These are phyloP conservation scores for Handroanthus guayacan DNA, from an alignment of 257 asterid genomes.

Conservation along the genomic window DNA sequence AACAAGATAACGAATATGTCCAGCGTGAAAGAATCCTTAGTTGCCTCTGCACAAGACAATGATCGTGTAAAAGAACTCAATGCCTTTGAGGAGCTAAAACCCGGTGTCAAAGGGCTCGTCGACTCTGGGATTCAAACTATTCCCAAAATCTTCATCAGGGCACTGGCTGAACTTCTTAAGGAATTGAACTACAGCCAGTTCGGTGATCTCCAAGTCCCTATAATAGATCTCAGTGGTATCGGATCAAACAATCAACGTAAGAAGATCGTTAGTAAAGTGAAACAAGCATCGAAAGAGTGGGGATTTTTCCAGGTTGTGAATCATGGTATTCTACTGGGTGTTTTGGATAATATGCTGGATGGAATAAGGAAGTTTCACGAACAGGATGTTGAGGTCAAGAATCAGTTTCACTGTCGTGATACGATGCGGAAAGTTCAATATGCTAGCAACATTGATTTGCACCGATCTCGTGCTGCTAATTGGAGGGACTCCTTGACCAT, in stretches of 20 bases:
- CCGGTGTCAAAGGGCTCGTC: slow-evolving; percentile 59
- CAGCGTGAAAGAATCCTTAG: slow-evolving; percentile 23
- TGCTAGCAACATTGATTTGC: slow-evolving; percentile 62
- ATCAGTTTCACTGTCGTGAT: slow-evolving; percentile 46
- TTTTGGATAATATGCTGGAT: slow-evolving; percentile 58
- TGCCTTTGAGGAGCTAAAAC: slow-evolving; percentile 51
- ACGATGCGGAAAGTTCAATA: slow-evolving; percentile 49
- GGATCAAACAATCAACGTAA: neutral
- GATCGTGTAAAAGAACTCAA: slow-evolving; percentile 40
- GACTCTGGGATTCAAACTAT: slow-evolving; percentile 45
- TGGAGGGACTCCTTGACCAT: slow-evolving; percentile 77
- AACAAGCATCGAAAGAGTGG: too few species aligned
- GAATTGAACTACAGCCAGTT: slow-evolving; percentile 35
- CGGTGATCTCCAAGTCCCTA: neutral
- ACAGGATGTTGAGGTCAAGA: slow-evolving; percentile 58
- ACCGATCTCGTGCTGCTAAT: slow-evolving; percentile 53
- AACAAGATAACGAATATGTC: slow-evolving; percentile 31
- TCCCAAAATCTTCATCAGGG: slow-evolving; percentile 35
- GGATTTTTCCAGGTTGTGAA: too few species aligned
- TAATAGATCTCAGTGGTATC: too few species aligned
- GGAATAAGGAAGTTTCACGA: slow-evolving; percentile 68
- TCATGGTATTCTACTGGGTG: slow-evolving; percentile 33
- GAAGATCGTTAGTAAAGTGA: too few species aligned
- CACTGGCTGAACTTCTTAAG: slow-evolving; percentile 39
- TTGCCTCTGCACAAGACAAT: neutral